Conservation (phyloP, 352 stramenopile genomes). For the Salisapilia sapeloensis region DNA sequence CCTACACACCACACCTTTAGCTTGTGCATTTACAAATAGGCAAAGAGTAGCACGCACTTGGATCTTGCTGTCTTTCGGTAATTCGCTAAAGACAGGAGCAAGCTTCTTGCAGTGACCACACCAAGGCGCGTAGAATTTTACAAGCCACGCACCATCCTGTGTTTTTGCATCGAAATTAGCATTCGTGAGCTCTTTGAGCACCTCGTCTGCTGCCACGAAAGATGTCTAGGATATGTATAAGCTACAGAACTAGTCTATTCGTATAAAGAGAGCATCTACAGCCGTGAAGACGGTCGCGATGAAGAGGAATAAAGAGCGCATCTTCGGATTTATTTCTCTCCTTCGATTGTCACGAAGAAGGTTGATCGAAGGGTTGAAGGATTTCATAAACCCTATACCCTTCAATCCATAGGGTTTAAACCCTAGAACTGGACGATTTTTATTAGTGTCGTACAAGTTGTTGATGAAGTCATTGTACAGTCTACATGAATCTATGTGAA, state of each 20-base stretch:
- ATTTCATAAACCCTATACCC: no score
- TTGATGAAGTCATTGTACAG: no score
- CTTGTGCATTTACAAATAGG: not conserved
- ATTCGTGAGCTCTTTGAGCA: constrained; percentile 7
- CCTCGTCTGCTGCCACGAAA: constrained; percentile 1
- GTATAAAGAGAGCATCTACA: no score
- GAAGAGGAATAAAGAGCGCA: no score
- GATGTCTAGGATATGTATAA: constrained; percentile 1
- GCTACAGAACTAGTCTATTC: not conserved
- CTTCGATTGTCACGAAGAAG: no score
- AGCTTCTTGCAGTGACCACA: constrained; percentile 76
- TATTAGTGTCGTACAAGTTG: no score
- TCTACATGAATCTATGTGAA: no score
- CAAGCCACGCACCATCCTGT: constrained; percentile 32
- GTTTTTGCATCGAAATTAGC: constrained; percentile 34
- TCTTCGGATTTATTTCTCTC: no score
- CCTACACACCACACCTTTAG: constrained; percentile 3
- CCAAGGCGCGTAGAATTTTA: constrained; percentile 81
- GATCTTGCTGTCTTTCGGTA: constrained; percentile 20
- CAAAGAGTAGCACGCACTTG: constrained; percentile 7
- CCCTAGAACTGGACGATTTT: no score
- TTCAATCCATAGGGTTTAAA: no score
- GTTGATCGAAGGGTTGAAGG: no score
- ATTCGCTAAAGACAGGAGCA: constrained; percentile 35
- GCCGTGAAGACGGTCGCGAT: no score